These are phyloP conservation scores for Phragmites australis DNA, from an alignment of 176 grass and related monocot genomes.

Conservation along the genomic window DNA sequence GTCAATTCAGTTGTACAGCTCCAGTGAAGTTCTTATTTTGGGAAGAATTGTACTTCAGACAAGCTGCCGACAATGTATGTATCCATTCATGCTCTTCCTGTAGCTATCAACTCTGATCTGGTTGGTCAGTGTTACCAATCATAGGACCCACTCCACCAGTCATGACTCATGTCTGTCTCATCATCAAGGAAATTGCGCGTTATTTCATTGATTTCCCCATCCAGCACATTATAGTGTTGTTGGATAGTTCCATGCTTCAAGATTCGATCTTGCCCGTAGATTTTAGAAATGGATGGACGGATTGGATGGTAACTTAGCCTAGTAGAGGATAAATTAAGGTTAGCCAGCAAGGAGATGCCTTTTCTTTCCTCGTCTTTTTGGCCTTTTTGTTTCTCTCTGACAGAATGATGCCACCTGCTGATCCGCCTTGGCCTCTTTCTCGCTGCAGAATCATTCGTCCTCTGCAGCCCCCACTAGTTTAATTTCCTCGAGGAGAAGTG, in stretches of 20 bases:
- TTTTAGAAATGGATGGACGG: not conserved
- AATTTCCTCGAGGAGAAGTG: not conserved
- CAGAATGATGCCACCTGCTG: constrained; percentile 22
- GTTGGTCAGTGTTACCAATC: not conserved
- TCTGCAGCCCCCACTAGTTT: not conserved
- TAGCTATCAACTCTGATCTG: constrained; percentile 13
- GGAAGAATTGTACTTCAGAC: not conserved
- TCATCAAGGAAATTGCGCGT: not conserved
- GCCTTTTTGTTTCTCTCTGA: constrained; percentile 20
- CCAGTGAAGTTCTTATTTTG: not conserved
- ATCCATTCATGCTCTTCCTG: not conserved
- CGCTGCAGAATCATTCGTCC: constrained; percentile 15
- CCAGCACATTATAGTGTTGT: not conserved
- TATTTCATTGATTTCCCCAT: not conserved
- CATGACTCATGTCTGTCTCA: not conserved
- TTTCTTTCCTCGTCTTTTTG: not conserved
- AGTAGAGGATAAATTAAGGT: too few relatives aligned
- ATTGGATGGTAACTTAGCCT: not conserved
- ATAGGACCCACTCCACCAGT: constrained; percentile 1
- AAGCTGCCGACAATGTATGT: not conserved
- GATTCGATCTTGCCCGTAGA: not conserved
- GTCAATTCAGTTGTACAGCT: too few relatives aligned
- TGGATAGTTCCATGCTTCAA: not conserved
- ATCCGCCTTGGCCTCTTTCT: constrained; percentile 22
- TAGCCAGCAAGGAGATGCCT: constrained; percentile 21